Evolutionary conservation across 2,329 filamentous ascomycete genomes (phyloP).

Genomic region (Neonectria sp.): DNA sequence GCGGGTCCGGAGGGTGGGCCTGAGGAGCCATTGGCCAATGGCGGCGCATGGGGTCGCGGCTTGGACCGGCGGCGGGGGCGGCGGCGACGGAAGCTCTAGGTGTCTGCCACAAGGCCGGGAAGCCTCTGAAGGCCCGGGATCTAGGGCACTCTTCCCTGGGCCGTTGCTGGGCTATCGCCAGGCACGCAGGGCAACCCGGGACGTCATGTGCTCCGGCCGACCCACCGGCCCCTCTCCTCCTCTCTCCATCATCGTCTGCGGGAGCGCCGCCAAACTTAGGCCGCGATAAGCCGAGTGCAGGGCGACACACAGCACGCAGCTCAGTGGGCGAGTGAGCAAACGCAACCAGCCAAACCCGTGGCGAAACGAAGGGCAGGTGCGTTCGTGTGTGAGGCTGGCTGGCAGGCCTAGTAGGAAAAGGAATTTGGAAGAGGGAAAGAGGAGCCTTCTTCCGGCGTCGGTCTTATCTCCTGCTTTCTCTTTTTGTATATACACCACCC

Average conservation of each 20-base stretch:
- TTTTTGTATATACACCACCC: constrained; percentile 14
- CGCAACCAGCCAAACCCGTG: constrained; percentile 18
- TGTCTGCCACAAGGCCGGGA: background rate
- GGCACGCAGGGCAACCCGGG: constrained; percentile 23
- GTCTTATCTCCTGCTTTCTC: background rate
- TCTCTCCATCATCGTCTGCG: background rate
- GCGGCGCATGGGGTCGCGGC: constrained; percentile 15
- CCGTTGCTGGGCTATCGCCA: constrained; percentile 27
- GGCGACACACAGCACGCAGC: constrained; percentile 3
- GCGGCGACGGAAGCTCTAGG: background rate
- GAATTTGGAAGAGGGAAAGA: constrained; percentile 24
- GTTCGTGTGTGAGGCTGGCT: constrained; percentile 27
- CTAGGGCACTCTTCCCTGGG: background rate
- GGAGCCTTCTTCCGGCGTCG: background rate
- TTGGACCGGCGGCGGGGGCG: constrained; percentile 15
- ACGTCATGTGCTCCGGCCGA: constrained; percentile 45
- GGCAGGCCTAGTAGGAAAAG: background rate
- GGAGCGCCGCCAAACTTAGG: constrained; percentile 33
- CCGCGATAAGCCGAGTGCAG: constrained; percentile 50
- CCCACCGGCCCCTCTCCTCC: constrained; percentile 22
- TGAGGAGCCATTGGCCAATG: constrained; percentile 46
- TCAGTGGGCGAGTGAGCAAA: constrained; percentile 7
- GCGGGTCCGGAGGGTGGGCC: constrained; percentile 18
- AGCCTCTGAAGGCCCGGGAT: background rate
- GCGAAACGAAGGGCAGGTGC: constrained; percentile 16